A percentile compares a stretch with the other conserved stretches of the same genome.
Evolutionary conservation across 1,139 yeast species (phyloP).

Genomic region (Pichia sp.): DNA sequence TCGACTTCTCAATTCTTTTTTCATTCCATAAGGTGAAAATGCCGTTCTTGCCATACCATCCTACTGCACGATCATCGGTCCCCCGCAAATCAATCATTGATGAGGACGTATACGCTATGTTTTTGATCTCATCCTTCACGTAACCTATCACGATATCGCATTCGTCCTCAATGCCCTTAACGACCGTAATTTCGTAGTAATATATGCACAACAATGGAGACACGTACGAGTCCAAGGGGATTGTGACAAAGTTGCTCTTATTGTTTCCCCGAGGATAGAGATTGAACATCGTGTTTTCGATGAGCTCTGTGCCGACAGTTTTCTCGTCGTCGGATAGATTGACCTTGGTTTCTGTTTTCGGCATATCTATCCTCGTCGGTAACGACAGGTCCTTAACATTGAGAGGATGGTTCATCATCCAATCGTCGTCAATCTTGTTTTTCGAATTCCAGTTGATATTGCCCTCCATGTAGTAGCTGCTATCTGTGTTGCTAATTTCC

Average conservation of each 20-base stretch:
- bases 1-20: conserved; percentile 36
- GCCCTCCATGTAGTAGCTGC: conserved; percentile 13
- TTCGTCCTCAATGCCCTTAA: conserved; percentile 36
- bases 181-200: conserved; percentile 52
- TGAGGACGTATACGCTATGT: conserved; percentile 15
- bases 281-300: conserved; percentile 13
- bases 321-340: not conserved
- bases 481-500: not conserved
- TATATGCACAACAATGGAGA: conserved; percentile 40
- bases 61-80: conserved; percentile 47
- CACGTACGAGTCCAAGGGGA: conserved; percentile 6
- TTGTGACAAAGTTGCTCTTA: conserved; percentile 8
- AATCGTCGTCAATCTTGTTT: not conserved
- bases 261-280: conserved; percentile 13
- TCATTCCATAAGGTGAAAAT: conserved; percentile 38
- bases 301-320: conserved; percentile 1
- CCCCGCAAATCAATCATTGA: conserved; percentile 37
- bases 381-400: conserved; percentile 6
- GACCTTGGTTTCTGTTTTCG: conserved; percentile 5
- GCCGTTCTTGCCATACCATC: conserved; percentile 58
- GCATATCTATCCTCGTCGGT: conserved; percentile 4
- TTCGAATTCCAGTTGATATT: conserved; percentile 8
- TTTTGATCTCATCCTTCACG: conserved; percentile 26
- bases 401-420: not conserved
- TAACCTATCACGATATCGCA: conserved; percentile 43